Evolutionary conservation across 2,329 filamentous ascomycete species (phyloP), one percentile per base, ranked within the genome.

Genomic region (Fusarium virguliforme): DNA sequence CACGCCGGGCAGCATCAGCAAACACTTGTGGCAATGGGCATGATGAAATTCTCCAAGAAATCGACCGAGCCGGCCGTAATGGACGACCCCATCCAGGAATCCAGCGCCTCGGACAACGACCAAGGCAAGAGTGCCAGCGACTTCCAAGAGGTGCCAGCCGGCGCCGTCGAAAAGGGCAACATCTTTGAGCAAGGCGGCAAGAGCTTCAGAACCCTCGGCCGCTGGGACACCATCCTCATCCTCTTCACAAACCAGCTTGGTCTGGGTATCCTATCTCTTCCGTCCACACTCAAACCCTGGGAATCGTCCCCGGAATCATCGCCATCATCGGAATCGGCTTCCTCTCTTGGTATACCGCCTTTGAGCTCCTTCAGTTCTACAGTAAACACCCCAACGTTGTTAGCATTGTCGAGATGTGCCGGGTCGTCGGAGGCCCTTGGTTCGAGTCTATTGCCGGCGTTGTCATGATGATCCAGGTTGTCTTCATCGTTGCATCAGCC

Each of bases 381-480:
- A 80, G 92, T 66, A 86, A 88, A 60, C 88, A 92, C 73, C 90
- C 90, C 1, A 88, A 92, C 78, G 86, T 91, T 61, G 88, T 89
- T 68, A 90, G 92, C 78, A 89, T 92, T 15, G 91, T 90, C 74
- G 90, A 92, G 73, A 88, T 92, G 87, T 85, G 86, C 85, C 74
- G 85, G 84, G 71, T 87, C 82, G 71, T 87, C 82, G 81, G 75
- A 10, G 74, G 74, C 1, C 4, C 60, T 0, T 67, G 61, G 48
- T 66, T 75, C 0, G 73, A 75, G 35, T 22, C 60, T 1, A 3
- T 75, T 1, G 73, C 73, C 8, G 73, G 73, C 9, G 54, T 74
- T 1, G 60, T 75, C 7, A 72, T 74, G 54, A 71, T 75, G 55
- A 71, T 75, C 6, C 73, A 75, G 10, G 68, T 75, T 0, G 60